These are phyloP conservation scores for Aureobasidium pullulans DNA, from an alignment of 2,329 filamentous ascomycete genomes.

Conservation along the genomic window DNA sequence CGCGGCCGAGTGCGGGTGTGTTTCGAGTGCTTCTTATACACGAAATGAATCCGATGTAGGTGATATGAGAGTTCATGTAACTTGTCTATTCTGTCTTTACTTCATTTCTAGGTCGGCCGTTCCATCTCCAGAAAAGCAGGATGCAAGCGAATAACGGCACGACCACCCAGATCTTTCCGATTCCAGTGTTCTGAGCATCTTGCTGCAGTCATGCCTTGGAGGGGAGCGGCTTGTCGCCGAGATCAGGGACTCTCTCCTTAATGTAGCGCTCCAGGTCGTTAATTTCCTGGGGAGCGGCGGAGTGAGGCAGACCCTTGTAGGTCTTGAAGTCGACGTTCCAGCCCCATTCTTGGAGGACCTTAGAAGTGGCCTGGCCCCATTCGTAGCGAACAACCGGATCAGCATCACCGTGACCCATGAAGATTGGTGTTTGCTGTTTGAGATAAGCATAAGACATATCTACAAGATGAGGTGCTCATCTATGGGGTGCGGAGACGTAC, in stretches of 20 bases:
- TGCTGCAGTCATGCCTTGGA: slow-evolving; percentile 11
- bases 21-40: background rate
- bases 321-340: slow-evolving; percentile 68
- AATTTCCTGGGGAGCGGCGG: slow-evolving; percentile 69
- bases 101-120: background rate
- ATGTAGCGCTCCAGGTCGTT: slow-evolving; percentile 68
- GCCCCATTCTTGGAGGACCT: slow-evolving; percentile 60
- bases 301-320: slow-evolving; percentile 71
- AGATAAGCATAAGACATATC: background rate
- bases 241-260: slow-evolving; percentile 43
- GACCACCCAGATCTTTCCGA: background rate
- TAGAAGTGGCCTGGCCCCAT: slow-evolving; percentile 61
- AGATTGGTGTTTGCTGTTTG: slow-evolving; percentile 63
- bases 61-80: background rate
- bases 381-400: slow-evolving; percentile 66
- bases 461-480: background rate
- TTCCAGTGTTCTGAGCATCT: background rate
- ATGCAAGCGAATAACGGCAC: background rate
- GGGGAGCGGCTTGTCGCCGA: slow-evolving; percentile 29
- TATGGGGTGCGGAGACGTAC: background rate
- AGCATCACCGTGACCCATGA: slow-evolving; percentile 78
- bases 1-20: background rate
- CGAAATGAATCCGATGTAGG: background rate
- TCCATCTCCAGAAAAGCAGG: background rate
- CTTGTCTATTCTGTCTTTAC: background rate